Base-by-base conservation (phyloP, 2,329 filamentous ascomycete genomes). In the Torrubiella hemipterigena region DNA sequence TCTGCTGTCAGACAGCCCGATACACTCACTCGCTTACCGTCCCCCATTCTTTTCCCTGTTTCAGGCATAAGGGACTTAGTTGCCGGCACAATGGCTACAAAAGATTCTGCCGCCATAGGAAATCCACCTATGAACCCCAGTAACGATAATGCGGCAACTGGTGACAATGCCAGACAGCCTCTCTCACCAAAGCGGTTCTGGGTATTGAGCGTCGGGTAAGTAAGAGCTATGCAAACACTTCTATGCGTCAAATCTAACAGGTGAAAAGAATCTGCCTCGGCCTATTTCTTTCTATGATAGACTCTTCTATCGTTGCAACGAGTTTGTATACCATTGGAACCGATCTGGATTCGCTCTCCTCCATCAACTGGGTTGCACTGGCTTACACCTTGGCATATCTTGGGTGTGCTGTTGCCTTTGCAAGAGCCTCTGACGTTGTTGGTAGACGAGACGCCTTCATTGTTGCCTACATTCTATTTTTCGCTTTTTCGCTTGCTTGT, bases 301-400 rank as follows among this genome's bases (percentile, higher is more conserved):
- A 76, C 45, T 63, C 65, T 2, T 70, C 70, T 4, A 74, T 77
- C 22, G 65, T 77, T 2, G 69, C 71, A 2, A 75, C 71, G 10
- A 67, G 66, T 27, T 48, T 77, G 8, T 67, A 67, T 41, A 56
- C 56, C n/a, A 75, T 76, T 28, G 65, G 63, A 2, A 45, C 43
- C 12, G 66, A 76, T 4, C 68, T 76, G 28, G 34, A 58, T 9
- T 54, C 58, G 11, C 40, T 67, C 3, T 48, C 55, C 9, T 43
- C 42, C 4, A 56, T 69, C 32, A 72, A 68, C 42, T 71, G 67
- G 66, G 59, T 73, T 1, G 66, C 66, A 1, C 52, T 76, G 22
- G 54, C 67, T 6, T 74, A 73, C 40, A 70, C 67, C 0, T 52
- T 75, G 15, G 52, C 68, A 9, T 74, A 73, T 41, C 56, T 76